Conservation (phyloP, 306 rosid genomes). For the Potentilla sterilis region DNA sequence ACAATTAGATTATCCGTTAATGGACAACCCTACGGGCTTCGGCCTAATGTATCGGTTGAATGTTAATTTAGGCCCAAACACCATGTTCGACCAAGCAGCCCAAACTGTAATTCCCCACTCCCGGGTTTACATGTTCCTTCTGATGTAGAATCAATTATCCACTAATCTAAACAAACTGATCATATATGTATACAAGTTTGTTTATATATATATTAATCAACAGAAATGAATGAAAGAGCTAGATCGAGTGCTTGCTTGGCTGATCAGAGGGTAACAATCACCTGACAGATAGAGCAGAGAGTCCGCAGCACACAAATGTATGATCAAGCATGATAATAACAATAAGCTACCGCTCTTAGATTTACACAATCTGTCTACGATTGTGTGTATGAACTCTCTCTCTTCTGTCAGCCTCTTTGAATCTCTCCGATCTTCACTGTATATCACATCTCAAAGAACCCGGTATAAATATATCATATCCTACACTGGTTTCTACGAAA, state of each 20-base stretch:
- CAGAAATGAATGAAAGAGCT: neutral
- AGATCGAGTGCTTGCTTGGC: neutral
- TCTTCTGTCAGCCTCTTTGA: neutral
- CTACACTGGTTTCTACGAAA: neutral
- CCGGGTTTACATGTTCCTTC: neutral
- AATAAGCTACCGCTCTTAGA: neutral
- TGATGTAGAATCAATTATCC: neutral
- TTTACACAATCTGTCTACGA: neutral
- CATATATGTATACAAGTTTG: neutral
- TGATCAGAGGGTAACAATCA: neutral
- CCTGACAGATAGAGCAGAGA: slow-evolving; percentile 3
- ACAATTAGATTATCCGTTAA: too few relatives aligned
- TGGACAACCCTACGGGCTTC: too few relatives aligned
- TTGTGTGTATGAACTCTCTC: neutral
- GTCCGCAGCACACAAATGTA: neutral
- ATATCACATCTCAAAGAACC: neutral
- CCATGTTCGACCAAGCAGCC: neutral
- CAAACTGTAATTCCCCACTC: neutral
- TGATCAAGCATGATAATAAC: neutral
- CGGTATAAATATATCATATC: neutral
- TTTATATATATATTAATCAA: neutral
- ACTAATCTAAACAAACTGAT: too few relatives aligned
- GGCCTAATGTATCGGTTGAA: too few relatives aligned
- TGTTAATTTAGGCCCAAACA: too few relatives aligned
- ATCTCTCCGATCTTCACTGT: neutral